Evolutionary conservation across 164 flowering plant genomes (phyloP).

Genomic region (Vitis cinerea): DNA sequence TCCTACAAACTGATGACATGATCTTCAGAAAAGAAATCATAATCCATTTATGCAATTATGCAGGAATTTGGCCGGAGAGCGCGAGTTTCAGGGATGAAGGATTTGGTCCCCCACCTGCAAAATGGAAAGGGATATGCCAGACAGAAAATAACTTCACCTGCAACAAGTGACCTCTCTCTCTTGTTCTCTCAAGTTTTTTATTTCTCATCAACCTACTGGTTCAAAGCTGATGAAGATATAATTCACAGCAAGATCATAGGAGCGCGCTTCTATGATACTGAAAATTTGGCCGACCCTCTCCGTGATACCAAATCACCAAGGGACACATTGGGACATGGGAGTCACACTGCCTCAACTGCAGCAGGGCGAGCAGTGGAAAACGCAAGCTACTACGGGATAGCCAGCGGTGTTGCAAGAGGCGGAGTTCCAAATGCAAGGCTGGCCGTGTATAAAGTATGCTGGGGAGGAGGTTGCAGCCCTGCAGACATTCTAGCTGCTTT

Average conservation of each 20-base stretch:
- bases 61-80: slow-evolving; percentile 49
- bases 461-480: slow-evolving; percentile 1
- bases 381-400: not conserved
- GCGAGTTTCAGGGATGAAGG: slow-evolving; percentile 36
- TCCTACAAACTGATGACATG: too few species aligned
- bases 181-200: too few species aligned
- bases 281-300: not conserved
- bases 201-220: too few species aligned
- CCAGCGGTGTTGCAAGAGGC: slow-evolving; percentile 4
- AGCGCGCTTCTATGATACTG: slow-evolving; percentile 4
- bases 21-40: too few species aligned
- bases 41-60: not conserved
- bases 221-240: too few species aligned
- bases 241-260: slow-evolving; percentile 6
- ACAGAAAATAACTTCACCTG: slow-evolving; percentile 34
- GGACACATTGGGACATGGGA: not conserved
- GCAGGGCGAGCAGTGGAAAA: not conserved
- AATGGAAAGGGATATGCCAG: slow-evolving; percentile 45
- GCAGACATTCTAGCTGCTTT: not conserved
- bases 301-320: not conserved
- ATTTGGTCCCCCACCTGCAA: slow-evolving; percentile 28
- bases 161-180: slow-evolving; percentile 28
- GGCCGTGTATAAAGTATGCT: slow-evolving; percentile 11
- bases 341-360: slow-evolving; percentile 2
- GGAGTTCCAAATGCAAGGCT: slow-evolving; percentile 4